A percentile compares a stretch with the other conserved stretches of the same genome.
phyloP scores from a whole-genome alignment of 2,329 filamentous ascomycete species.

The Diaporthe eres region DNA sequence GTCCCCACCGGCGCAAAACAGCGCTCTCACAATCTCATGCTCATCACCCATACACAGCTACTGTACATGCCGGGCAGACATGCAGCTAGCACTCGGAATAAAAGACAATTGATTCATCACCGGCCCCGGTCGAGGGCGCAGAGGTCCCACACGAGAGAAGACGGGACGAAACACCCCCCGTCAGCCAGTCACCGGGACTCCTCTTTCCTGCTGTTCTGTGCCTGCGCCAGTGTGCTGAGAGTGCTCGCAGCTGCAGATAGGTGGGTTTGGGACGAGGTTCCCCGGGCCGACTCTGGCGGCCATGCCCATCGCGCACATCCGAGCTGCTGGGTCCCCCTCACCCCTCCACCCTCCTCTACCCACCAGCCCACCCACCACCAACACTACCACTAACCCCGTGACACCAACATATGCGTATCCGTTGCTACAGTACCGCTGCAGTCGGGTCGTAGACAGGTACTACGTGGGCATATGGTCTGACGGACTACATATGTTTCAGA shows the following conservation, averaged over 20 bases:
- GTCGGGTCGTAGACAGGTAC: neutral
- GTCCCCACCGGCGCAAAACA: conserved; percentile 32
- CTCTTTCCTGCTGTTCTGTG: neutral
- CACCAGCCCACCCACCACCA: neutral
- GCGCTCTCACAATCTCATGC: conserved; percentile 23
- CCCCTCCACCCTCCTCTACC: neutral
- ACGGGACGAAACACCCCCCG: neutral
- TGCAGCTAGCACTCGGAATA: conserved; percentile 1
- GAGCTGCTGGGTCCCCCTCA: conserved; percentile 26
- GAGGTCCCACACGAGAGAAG: neutral
- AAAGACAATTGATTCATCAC: neutral
- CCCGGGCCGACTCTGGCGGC: conserved; percentile 21
- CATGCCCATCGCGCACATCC: neutral
- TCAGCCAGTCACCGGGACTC: neutral
- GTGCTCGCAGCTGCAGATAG: neutral
- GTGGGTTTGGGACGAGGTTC: conserved; percentile 13
- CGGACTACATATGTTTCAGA: conserved; percentile 19
- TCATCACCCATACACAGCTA: neutral
- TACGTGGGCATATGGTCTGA: neutral
- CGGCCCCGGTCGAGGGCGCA: neutral
- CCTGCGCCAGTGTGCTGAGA: neutral
- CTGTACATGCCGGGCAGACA: neutral
- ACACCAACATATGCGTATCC: neutral
- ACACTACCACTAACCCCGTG: neutral
- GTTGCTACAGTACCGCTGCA: conserved; percentile 18